Conservation (phyloP, 768 basidiomycete species). For the Cystobasidium onofrii region DNA sequence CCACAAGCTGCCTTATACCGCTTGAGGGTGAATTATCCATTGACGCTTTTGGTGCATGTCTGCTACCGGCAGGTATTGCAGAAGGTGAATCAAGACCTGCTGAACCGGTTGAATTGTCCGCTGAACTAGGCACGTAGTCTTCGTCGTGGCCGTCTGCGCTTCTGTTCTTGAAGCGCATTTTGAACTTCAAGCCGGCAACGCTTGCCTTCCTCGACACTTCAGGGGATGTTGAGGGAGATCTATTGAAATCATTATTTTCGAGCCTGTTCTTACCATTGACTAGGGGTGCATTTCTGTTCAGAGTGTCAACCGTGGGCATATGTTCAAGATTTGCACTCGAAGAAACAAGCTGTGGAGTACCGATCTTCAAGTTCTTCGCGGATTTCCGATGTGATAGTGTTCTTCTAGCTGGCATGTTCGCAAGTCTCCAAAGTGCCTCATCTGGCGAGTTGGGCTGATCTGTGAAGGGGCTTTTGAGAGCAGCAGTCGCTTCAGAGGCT, state of each 20-base stretch:
- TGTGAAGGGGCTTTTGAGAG: slow-evolving; percentile 35
- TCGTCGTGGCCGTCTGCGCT: background rate
- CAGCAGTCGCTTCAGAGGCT: slow-evolving; percentile 39
- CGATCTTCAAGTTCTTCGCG: slow-evolving; percentile 22
- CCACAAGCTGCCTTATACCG: background rate
- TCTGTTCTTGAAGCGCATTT: slow-evolving; percentile 20
- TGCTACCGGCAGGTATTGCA: background rate
- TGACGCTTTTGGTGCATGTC: background rate
- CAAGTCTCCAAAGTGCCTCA: background rate
- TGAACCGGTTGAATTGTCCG: background rate
- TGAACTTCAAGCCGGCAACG: slow-evolving; percentile 15
- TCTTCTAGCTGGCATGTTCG: background rate
- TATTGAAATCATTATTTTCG: background rate
- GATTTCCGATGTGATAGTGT: slow-evolving; percentile 14
- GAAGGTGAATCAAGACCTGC: background rate
- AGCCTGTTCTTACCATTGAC: background rate
- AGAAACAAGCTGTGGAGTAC: slow-evolving; percentile 12
- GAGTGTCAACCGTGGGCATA: slow-evolving; percentile 22
- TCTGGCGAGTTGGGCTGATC: slow-evolving; percentile 19
- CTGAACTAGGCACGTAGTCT: background rate
- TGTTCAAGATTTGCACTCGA: slow-evolving; percentile 19
- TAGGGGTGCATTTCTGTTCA: background rate
- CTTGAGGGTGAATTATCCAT: background rate
- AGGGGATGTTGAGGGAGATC: background rate
- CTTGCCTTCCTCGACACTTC: slow-evolving; percentile 14